A percentile compares a stretch with the other conserved stretches of the same genome.
phyloP scores from a whole-genome alignment of 805 yeast genomes.

The Candida cerambycidarum region DNA sequence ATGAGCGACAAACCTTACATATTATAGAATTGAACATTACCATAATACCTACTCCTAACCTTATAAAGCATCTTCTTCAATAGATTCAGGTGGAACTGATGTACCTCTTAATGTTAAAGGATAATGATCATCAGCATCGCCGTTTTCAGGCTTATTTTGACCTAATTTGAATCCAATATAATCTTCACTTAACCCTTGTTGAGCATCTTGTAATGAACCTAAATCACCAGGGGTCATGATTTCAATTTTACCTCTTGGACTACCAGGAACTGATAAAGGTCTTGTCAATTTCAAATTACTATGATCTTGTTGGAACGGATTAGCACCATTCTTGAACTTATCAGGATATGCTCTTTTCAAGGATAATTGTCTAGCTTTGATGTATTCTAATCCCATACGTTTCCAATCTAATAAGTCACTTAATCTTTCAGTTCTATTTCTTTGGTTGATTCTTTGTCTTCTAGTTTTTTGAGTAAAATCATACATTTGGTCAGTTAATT shows the following conservation, averaged over 20 bases:
- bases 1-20: neutral
- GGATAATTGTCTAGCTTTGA: constrained; percentile 90
- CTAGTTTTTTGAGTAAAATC: constrained; percentile 86
- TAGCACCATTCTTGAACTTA: constrained; percentile 56
- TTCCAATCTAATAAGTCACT: constrained; percentile 95
- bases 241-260: constrained; percentile 75
- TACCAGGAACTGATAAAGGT: constrained; percentile 96
- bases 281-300: constrained; percentile 73
- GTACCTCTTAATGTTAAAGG: constrained; percentile 52
- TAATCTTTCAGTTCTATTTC: constrained; percentile 93
- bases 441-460: constrained; percentile 95
- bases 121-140: constrained; percentile 36
- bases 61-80: constrained; percentile 1
- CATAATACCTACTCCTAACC: no score
- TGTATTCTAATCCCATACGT: constrained; percentile 95
- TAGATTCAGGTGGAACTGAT: constrained; percentile 39
- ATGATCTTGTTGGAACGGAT: constrained; percentile 42
- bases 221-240: constrained; percentile 97
- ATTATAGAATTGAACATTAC: neutral
- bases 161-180: constrained; percentile 60
- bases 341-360: constrained; percentile 93
- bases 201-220: constrained; percentile 92
- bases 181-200: constrained; percentile 68
- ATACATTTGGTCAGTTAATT: constrained; percentile 84
- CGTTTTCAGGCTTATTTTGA: constrained; percentile 41